phyloP scores from a whole-genome alignment of 441 rosid species.

The Adansonia grandidieri region DNA sequence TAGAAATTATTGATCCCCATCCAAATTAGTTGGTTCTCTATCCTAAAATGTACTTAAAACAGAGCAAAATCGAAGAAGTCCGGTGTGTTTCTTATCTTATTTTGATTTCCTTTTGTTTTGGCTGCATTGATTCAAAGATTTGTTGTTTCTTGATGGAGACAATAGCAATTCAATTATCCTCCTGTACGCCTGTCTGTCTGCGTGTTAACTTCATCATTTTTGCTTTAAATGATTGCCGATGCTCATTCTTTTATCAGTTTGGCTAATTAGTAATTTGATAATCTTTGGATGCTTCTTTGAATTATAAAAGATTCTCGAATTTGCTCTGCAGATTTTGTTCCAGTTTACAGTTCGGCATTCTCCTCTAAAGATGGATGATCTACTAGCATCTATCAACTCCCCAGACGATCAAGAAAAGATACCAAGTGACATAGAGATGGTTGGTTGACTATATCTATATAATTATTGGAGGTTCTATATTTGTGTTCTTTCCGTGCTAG shows the following conservation, averaged over 20 bases:
- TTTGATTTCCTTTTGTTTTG: not conserved
- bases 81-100: not conserved
- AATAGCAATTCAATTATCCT: not conserved
- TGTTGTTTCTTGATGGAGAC: not conserved
- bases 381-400: slow-evolving; percentile 57
- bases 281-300: slow-evolving; percentile 10
- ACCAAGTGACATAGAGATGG: slow-evolving; percentile 70
- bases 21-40: slow-evolving; percentile 9
- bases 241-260: not conserved
- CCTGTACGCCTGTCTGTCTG: not conserved
- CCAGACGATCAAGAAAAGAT: slow-evolving; percentile 52
- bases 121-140: slow-evolving; percentile 3
- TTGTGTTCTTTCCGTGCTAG: not conserved
- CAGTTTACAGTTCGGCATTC: slow-evolving; percentile 75
- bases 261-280: not conserved
- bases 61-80: slow-evolving; percentile 5
- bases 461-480: not conserved
- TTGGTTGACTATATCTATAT: slow-evolving; percentile 39
- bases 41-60: not conserved
- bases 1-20: not conserved
- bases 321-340: slow-evolving; percentile 66
- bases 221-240: not conserved
- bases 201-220: slow-evolving; percentile 9
- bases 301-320: slow-evolving; percentile 22
- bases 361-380: slow-evolving; percentile 77